Evolutionary conservation across 306 rosid species (phyloP).

Genomic region (Vicia sativa): DNA sequence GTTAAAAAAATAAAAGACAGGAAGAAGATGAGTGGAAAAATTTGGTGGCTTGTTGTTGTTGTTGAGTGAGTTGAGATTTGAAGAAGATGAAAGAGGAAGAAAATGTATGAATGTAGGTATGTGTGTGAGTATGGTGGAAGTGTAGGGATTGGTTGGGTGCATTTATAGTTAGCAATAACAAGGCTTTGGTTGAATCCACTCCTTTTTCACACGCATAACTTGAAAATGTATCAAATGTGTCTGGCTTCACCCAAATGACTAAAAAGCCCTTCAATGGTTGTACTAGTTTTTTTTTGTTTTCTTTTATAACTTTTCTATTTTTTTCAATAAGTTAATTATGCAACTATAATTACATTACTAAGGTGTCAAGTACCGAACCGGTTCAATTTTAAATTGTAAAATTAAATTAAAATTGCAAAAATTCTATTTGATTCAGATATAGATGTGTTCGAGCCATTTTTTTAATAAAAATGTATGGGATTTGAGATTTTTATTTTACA

Average conservation of each 20-base stretch:
- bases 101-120: background rate
- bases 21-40: conserved; percentile 44
- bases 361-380: too few species aligned
- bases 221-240: conserved; percentile 1
- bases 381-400: too few species aligned
- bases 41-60: conserved; percentile 22
- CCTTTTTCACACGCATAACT: conserved; percentile 35
- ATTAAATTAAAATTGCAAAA: too few species aligned
- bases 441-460: too few species aligned
- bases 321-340: too few species aligned
- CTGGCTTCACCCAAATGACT: conserved; percentile 1
- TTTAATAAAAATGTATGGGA: too few species aligned
- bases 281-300: too few species aligned
- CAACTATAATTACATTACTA: too few species aligned
- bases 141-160: conserved; percentile 9
- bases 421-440: too few species aligned
- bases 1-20: background rate
- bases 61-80: background rate
- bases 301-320: too few species aligned
- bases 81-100: background rate
- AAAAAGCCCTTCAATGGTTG: conserved; percentile 9
- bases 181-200: background rate
- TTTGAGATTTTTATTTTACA: too few species aligned
- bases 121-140: background rate
- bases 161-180: conserved; percentile 74